Percentiles rank a stretch among this genome's conserved stretches.
phyloP scores from a whole-genome alignment of 2,329 filamentous ascomycete genomes.

The Ophiosphaerella korrae region DNA sequence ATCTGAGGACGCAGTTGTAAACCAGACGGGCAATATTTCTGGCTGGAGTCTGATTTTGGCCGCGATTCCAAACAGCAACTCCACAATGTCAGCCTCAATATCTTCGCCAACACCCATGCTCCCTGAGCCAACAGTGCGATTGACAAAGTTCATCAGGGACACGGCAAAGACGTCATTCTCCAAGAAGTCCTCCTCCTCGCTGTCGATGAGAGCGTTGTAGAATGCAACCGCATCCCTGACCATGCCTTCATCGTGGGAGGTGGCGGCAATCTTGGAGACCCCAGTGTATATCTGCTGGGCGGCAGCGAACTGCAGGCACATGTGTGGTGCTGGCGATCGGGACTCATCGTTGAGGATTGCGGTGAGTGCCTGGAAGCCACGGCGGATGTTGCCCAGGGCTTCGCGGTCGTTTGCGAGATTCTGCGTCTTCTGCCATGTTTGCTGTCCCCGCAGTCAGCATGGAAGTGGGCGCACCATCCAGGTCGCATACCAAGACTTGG shows the following conservation, averaged over 20 bases:
- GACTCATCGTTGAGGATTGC: conserved; percentile 85
- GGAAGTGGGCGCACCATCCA: neutral
- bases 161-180: conserved; percentile 84
- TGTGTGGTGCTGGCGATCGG: conserved; percentile 83
- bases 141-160: conserved; percentile 83
- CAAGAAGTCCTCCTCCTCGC: conserved; percentile 93
- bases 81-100: conserved; percentile 86
- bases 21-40: conserved; percentile 87
- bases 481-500: conserved; percentile 56
- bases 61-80: conserved; percentile 92
- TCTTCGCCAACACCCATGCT: conserved; percentile 76
- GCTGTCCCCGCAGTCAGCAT: conserved; percentile 46
- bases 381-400: conserved; percentile 56
- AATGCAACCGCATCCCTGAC: conserved; percentile 83
- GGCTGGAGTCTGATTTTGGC: conserved; percentile 94
- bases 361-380: conserved; percentile 61
- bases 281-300: conserved; percentile 87
- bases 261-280: conserved; percentile 85
- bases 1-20: conserved; percentile 62
- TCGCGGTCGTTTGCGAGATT: conserved; percentile 58
- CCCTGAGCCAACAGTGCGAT: conserved; percentile 76
- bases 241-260: conserved; percentile 82
- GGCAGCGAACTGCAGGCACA: conserved; percentile 86
- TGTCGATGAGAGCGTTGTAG: conserved; percentile 91
- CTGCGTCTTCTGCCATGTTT: conserved; percentile 65